Conservation (phyloP, 495 filamentous ascomycete genomes). For the Penicillium alfredii region DNA sequence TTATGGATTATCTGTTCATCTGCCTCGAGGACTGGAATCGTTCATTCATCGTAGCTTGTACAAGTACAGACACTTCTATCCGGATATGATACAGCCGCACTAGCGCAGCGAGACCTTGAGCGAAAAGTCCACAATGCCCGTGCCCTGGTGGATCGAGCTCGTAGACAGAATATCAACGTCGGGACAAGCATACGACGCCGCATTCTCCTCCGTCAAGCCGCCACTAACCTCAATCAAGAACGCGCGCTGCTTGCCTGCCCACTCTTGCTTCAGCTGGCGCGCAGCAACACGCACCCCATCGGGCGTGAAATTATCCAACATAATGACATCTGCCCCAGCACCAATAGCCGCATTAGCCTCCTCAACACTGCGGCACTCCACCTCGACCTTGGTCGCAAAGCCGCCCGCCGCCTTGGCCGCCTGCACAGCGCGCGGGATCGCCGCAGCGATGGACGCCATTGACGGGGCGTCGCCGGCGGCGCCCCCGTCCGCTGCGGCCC, state of each 20-base stretch:
- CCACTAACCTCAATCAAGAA: conserved; percentile 91
- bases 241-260: conserved; percentile 52
- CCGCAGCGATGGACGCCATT: conserved; percentile 43
- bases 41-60: conserved; percentile 6
- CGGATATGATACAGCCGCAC: conserved; percentile 9
- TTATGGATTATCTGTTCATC: conserved; percentile 5
- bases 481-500: conserved; percentile 20
- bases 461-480: conserved; percentile 3
- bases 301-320: conserved; percentile 90
- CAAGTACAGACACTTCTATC: not conserved
- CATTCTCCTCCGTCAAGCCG: conserved; percentile 80
- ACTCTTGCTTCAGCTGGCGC: conserved; percentile 65
- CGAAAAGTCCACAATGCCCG: conserved; percentile 88
- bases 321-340: conserved; percentile 90
- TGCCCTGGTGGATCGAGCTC: conserved; percentile 94
- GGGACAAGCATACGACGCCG: conserved; percentile 69
- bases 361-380: conserved; percentile 80
- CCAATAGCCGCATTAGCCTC: conserved; percentile 86
- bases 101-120: conserved; percentile 66
- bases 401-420: conserved; percentile 81
- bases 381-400: conserved; percentile 90
- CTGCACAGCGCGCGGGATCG: conserved; percentile 74
- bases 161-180: conserved; percentile 94
- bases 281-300: conserved; percentile 70
- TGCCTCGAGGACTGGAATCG: too few species aligned